Base-by-base conservation (phyloP, 495 filamentous ascomycete genomes). In the Venustampulla echinocandica region DNA sequence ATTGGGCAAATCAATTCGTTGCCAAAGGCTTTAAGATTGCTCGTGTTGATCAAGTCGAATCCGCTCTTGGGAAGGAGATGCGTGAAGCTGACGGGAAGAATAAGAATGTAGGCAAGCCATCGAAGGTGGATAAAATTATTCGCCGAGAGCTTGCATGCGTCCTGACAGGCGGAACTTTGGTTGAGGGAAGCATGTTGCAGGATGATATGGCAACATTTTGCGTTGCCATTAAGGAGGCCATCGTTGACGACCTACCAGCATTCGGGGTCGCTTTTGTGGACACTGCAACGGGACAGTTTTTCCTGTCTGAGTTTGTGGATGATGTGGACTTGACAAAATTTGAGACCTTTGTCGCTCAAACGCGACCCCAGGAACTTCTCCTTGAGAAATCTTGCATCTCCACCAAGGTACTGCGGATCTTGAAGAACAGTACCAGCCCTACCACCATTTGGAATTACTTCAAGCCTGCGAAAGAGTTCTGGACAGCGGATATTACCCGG, bases 121-220 rank as follows among this genome's bases (percentile, higher is more conserved):
- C 74, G 32, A 88, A 84, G 53, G 74, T 78, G 22, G 87, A 94
- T 54, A 97, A 96, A 64, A 80, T 99, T 52, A 99, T 99, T 54
- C 80, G 76, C 44, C 76, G 93, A 56, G 90, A 99, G 65, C 73
- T 99, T 21, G 77, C 87, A 6, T 90, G 85, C 58, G 87, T 99
- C 27, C 74, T 97, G 13, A 99, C 93, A 0, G 75, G 78, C 6
- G 93, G 92, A 22, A 99, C 93, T 10, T 74, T 99, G 10, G 90
- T 97, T 30, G 93, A 99, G 43, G 87, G 84, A 11, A 82, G 82
- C 50, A 97, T 99, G 93, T 79, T 99, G 15, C 89, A 96, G 62
- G 89, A 96, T 60, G 93, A 97, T 59, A 95, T 94, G 82, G 88
- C 92, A 2, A 93, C 87, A 0, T 99, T 84, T 64, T 99, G 93